phyloP scores from a whole-genome alignment of 169 alveolate genomes.

The Eimeria brunetti region DNA sequence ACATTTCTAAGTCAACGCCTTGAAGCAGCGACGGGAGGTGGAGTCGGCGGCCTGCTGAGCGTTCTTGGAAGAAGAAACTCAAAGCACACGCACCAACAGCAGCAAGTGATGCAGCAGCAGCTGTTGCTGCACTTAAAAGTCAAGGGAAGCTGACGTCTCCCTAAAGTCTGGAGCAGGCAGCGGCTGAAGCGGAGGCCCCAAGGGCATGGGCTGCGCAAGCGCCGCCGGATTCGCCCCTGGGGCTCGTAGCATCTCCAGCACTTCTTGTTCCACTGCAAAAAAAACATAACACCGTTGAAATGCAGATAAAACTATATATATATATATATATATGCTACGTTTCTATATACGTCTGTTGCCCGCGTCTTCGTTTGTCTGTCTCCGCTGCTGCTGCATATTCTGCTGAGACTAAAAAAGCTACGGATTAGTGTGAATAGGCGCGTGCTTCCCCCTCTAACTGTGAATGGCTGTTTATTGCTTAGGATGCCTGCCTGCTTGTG shows the following conservation, averaged over 20 bases:
- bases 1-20: constrained; percentile 24
- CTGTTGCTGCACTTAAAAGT: constrained; percentile 12
- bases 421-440: no score
- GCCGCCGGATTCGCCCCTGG: constrained; percentile 17
- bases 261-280: constrained; percentile 65
- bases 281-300: not conserved
- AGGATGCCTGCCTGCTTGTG: not conserved
- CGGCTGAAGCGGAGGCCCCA: constrained; percentile 11
- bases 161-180: not conserved
- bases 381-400: not conserved
- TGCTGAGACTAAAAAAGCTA: not conserved
- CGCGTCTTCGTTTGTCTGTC: not conserved
- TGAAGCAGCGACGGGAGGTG: not conserved
- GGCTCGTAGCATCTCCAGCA: constrained; percentile 47
- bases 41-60: constrained; percentile 6
- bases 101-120: constrained; percentile 11
- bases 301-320: not conserved
- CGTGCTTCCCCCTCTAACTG: not conserved
- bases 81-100: constrained; percentile 12
- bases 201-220: not conserved
- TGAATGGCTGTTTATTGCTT: not conserved
- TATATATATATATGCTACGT: not conserved
- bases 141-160: constrained; percentile 44
- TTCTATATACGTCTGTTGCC: not conserved
- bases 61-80: not conserved